Conservation (phyloP, 2,329 filamentous ascomycete species). For the Diaporthe velutina region DNA sequence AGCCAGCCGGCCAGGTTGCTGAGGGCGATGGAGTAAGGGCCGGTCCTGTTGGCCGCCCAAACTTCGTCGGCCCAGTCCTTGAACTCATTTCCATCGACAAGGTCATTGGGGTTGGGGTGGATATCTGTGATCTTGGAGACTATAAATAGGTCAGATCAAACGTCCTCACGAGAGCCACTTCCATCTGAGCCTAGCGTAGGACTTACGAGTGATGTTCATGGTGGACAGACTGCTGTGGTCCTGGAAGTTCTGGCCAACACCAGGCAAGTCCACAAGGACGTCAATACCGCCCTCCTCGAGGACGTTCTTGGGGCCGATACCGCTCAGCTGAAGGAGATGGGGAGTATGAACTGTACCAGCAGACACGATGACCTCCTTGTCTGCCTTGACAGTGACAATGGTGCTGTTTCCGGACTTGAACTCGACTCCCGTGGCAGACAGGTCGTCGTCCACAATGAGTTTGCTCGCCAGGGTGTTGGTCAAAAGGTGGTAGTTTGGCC, state of each 20-base stretch:
- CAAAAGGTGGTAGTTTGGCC: constrained; percentile 50
- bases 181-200: background rate
- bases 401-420: constrained; percentile 44
- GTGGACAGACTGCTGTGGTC: constrained; percentile 56
- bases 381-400: constrained; percentile 44
- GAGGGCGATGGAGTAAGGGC: constrained; percentile 51
- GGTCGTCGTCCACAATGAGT: constrained; percentile 40
- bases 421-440: constrained; percentile 49
- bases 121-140: constrained; percentile 28
- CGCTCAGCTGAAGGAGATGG: constrained; percentile 52
- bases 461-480: constrained; percentile 48
- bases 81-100: constrained; percentile 43
- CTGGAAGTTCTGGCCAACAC: constrained; percentile 63
- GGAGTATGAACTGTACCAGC: constrained; percentile 57
- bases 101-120: constrained; percentile 47
- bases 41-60: constrained; percentile 47
- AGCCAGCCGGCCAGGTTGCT: constrained; percentile 53
- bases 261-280: constrained; percentile 56
- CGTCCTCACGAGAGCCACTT: background rate
- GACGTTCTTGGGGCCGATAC: constrained; percentile 55
- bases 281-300: constrained; percentile 58
- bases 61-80: constrained; percentile 46
- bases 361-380: constrained; percentile 58
- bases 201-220: constrained; percentile 46
- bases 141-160: background rate